A percentile compares a stretch with the other conserved stretches of the same genome.
These are phyloP conservation scores for Paecilomyces fulvus DNA, from an alignment of 2,329 filamentous ascomycete genomes.

Conservation along the genomic window DNA sequence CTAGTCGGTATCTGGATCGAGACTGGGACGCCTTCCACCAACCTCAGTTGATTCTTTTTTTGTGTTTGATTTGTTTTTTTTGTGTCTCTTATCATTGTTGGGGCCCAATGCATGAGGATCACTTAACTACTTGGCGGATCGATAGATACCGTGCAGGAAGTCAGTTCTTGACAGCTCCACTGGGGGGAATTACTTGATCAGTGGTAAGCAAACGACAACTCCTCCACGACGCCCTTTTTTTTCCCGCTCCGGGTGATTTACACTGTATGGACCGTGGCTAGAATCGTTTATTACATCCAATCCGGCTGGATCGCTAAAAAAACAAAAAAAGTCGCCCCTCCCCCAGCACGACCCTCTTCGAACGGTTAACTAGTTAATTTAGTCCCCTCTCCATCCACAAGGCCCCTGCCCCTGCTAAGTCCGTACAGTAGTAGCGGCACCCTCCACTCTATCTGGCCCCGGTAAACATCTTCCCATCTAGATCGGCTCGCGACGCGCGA, in stretches of 20 bases:
- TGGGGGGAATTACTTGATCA: not conserved
- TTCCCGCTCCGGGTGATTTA: not conserved
- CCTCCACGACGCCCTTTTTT: not conserved
- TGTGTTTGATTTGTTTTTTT: no score
- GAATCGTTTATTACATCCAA: not conserved
- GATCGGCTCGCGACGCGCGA: conserved; percentile 36
- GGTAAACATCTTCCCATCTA: conserved; percentile 23
- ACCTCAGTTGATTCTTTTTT: no score
- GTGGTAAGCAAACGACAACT: not conserved
- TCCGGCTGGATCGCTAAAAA: not conserved
- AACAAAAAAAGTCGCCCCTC: not conserved
- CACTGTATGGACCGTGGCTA: not conserved
- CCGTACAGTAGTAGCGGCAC: not conserved
- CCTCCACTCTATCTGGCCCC: conserved; percentile 2
- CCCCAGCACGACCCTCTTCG: not conserved
- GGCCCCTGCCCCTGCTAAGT: not conserved
- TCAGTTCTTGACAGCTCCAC: not conserved
- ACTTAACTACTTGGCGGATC: no score
- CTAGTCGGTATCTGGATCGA: not conserved
- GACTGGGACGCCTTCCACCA: no score
- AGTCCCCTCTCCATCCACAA: not conserved
- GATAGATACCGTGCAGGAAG: no score
- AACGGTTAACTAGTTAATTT: no score
- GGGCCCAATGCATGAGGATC: no score
- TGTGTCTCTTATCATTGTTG: conserved; percentile 3